These are phyloP conservation scores for Colletotrichum spaethianum DNA, from an alignment of 2,329 filamentous ascomycete species.

Conservation along the genomic window DNA sequence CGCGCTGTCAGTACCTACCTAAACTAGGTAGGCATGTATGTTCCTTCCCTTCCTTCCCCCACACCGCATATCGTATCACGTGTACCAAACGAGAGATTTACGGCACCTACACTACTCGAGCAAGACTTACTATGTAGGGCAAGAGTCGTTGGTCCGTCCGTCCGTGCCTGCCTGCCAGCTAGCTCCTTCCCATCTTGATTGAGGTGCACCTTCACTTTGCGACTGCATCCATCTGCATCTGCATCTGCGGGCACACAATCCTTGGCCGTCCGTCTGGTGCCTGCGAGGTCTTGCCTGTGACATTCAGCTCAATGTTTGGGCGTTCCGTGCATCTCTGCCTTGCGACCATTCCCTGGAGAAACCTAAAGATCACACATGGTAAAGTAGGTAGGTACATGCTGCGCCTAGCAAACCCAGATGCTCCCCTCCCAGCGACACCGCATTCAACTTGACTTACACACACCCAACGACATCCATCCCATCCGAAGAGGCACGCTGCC, in stretches of 20 bases:
- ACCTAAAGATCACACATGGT: not conserved
- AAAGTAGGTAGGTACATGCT: too few species aligned
- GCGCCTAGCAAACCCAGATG: too few species aligned
- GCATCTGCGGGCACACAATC: not conserved
- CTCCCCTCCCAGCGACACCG: not conserved
- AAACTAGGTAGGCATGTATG: too few species aligned
- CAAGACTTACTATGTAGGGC: not conserved
- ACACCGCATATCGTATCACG: not conserved
- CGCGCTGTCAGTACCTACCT: not conserved
- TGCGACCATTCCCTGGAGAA: not conserved
- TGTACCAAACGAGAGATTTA: not conserved
- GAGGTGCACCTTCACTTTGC: not conserved
- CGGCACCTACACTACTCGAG: not conserved
- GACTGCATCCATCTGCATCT: conserved; percentile 12
- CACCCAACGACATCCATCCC: conserved; percentile 1
- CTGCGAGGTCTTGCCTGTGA: conserved; percentile 11
- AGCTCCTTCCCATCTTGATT: conserved; percentile 1
- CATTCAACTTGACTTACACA: not conserved
- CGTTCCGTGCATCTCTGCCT: not conserved
- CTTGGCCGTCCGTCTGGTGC: conserved; percentile 4
- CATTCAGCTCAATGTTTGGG: conserved; percentile 1
- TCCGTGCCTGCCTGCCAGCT: not conserved
- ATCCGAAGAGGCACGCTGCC: conserved; percentile 1
- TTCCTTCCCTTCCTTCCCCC: not conserved
- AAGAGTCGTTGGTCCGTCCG: not conserved